Percentiles rank a stretch among this genome's conserved stretches.
Conservation (phyloP, 179 eudicot species). For the Carnegiea gigantea region DNA sequence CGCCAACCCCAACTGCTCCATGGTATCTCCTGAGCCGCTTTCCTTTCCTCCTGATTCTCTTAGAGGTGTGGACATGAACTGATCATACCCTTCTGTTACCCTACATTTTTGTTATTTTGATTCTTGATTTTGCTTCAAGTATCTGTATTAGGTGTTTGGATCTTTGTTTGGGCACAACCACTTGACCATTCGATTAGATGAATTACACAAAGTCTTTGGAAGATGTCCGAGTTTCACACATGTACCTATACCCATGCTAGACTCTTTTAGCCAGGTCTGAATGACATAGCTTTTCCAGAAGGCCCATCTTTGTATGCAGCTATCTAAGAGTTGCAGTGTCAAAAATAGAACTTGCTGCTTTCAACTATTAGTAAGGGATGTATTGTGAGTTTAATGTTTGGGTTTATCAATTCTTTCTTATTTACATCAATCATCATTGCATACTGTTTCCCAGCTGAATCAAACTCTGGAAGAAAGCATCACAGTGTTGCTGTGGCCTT, state of each 20-base stretch:
- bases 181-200: not conserved
- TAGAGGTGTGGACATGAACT: constrained; percentile 31
- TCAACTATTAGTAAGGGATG: not conserved
- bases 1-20: constrained; percentile 66
- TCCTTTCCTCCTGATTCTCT: constrained; percentile 67
- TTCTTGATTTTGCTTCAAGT: not conserved
- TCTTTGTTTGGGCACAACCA: not conserved
- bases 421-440: not conserved
- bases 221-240: not conserved
- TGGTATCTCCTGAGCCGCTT: constrained; percentile 68
- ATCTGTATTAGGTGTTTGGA: not conserved
- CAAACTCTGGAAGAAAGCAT: constrained; percentile 43
- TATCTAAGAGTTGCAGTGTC: not conserved
- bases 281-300: too few species aligned
- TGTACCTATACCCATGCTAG: too few species aligned
- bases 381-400: not conserved
- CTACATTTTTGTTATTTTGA: not conserved
- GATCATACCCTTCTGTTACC: not conserved
- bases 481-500: constrained; percentile 65
- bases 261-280: too few species aligned
- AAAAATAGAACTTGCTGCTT: not conserved
- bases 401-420: not conserved
- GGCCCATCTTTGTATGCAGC: not conserved
- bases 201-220: not conserved
- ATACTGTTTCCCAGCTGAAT: constrained; percentile 35